A percentile compares a stretch with the other conserved stretches of the same genome.
Conservation (phyloP, 768 basidiomycete species). For the Lentinula sp. region DNA sequence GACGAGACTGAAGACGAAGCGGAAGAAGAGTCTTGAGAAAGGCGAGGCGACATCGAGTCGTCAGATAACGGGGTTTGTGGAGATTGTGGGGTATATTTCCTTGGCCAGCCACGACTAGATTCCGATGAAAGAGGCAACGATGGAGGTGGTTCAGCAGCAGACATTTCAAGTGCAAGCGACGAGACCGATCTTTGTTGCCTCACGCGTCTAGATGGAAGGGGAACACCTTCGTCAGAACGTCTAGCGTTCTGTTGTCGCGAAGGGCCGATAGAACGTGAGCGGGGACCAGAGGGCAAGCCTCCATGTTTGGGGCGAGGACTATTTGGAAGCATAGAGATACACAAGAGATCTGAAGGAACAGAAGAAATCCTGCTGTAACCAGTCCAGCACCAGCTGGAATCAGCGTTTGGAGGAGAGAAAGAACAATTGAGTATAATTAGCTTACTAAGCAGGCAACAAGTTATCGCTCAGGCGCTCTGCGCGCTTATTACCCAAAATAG, state of each 20-base stretch:
- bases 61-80: constrained; percentile 9
- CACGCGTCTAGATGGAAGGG: constrained; percentile 12
- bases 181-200: constrained; percentile 17
- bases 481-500: not conserved
- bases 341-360: not conserved
- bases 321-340: constrained; percentile 12
- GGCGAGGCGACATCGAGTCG: constrained; percentile 7
- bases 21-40: constrained; percentile 18
- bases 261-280: constrained; percentile 25
- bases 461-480: too few relatives aligned
- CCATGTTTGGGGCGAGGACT: constrained; percentile 14
- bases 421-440: not conserved
- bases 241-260: constrained; percentile 4
- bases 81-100: constrained; percentile 8
- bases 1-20: constrained; percentile 25
- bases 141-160: not conserved
- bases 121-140: not conserved
- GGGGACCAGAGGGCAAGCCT: constrained; percentile 34
- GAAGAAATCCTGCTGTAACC: not conserved
- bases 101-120: not conserved
- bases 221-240: not conserved
- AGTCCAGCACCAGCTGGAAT: constrained; percentile 19
- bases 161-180: constrained; percentile 5
- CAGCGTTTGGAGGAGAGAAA: constrained; percentile 5
- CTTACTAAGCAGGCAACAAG: not conserved